These are phyloP conservation scores for Meira miltonrushii DNA, from an alignment of 1,284 basidiomycete genomes.

Conservation along the genomic window DNA sequence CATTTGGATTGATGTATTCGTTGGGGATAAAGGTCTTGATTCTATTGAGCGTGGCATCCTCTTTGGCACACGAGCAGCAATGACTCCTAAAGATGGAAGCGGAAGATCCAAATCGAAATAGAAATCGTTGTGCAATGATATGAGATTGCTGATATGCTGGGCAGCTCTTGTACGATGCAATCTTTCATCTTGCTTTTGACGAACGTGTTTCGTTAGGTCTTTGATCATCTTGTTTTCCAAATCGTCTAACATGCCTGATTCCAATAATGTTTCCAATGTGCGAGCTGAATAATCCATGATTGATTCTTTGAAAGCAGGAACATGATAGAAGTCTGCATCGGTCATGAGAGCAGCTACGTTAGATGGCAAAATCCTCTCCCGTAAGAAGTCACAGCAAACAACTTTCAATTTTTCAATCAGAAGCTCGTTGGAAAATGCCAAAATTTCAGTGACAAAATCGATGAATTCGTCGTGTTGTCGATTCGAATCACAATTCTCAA, in stretches of 20 bases:
- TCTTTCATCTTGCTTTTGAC: constrained; percentile 64
- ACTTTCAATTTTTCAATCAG: constrained; percentile 78
- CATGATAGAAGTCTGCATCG: constrained; percentile 76
- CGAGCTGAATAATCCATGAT: constrained; percentile 75
- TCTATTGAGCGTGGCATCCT: constrained; percentile 12
- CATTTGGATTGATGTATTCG: background rate
- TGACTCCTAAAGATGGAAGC: constrained; percentile 54
- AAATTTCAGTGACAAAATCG: constrained; percentile 80
- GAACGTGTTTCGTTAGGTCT: constrained; percentile 64
- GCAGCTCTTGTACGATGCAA: constrained; percentile 65
- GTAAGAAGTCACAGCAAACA: constrained; percentile 64
- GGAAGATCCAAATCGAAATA: constrained; percentile 76
- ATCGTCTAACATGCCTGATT: constrained; percentile 69
- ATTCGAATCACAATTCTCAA: constrained; percentile 57
- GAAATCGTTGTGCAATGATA: constrained; percentile 70
- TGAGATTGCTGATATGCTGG: constrained; percentile 60
- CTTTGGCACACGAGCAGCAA: constrained; percentile 38
- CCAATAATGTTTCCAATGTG: constrained; percentile 83
- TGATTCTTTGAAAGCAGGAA: constrained; percentile 64
- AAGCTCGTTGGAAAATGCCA: constrained; percentile 81
- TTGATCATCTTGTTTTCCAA: constrained; percentile 66
- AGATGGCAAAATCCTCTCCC: constrained; percentile 63
- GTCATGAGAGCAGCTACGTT: constrained; percentile 77
- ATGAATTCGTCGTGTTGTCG: constrained; percentile 68
- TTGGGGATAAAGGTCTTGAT: background rate